These are phyloP conservation scores for Tolypocladium guangdongense DNA, from an alignment of 2,329 filamentous ascomycete genomes.

Conservation along the genomic window DNA sequence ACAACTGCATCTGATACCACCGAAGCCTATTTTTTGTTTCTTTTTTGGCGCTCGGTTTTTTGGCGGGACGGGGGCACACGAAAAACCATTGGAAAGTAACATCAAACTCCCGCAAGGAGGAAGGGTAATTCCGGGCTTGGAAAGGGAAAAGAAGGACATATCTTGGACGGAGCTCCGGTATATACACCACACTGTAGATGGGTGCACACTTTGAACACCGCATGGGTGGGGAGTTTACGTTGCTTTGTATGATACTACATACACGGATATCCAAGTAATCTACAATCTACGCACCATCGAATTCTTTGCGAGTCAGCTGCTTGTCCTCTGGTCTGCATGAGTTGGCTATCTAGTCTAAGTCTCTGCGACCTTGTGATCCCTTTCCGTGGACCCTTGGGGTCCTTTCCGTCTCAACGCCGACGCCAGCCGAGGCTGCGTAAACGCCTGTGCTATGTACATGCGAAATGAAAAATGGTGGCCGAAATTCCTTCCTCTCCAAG, in stretches of 20 bases:
- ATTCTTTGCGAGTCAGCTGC: neutral
- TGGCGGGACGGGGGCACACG: neutral
- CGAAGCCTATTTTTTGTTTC: neutral
- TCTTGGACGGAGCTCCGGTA: neutral
- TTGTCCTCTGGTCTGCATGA: neutral
- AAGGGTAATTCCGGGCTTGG: neutral
- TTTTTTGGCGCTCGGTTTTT: neutral
- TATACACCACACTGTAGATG: neutral
- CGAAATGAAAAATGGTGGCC: neutral
- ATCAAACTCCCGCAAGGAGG: too few relatives aligned
- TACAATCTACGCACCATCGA: too few relatives aligned
- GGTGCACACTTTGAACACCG: conserved; percentile 1
- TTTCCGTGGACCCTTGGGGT: neutral
- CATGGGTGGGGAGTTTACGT: neutral
- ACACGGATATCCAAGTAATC: neutral
- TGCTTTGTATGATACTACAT: neutral
- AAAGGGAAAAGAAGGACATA: neutral
- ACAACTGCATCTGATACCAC: neutral
- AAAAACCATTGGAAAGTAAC: neutral
- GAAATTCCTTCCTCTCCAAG: neutral
- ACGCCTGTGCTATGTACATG: neutral
- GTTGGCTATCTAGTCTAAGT: neutral
- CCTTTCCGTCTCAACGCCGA: neutral
- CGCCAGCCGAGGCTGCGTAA: neutral
- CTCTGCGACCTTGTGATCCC: neutral